phyloP scores from a whole-genome alignment of 352 stramenopile species.

The Globisporangium cylindrosporum region DNA sequence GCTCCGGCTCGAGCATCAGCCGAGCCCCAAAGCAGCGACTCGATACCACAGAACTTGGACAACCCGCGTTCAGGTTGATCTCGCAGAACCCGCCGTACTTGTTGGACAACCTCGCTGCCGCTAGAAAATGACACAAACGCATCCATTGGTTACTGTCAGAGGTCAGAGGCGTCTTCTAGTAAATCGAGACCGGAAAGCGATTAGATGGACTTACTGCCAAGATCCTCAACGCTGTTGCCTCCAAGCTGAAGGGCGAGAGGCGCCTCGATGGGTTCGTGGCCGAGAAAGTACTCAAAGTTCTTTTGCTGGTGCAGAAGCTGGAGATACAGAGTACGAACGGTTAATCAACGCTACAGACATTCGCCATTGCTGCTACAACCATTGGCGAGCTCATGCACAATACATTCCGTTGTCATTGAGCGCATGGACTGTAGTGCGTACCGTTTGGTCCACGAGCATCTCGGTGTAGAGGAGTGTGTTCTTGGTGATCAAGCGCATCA shows the following conservation, averaged over 20 bases:
- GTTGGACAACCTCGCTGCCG: constrained; percentile 71
- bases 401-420: neutral
- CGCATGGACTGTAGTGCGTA: constrained; percentile 33
- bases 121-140: neutral
- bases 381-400: neutral
- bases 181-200: neutral
- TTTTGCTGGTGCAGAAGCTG: constrained; percentile 82
- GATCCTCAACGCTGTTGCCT: constrained; percentile 84
- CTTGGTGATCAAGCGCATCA: constrained; percentile 93
- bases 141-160: neutral
- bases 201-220: constrained; percentile 47
- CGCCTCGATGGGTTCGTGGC: constrained; percentile 77
- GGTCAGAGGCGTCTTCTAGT: neutral
- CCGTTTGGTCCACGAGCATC: constrained; percentile 98
- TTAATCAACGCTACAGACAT: neutral
- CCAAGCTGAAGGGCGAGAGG: constrained; percentile 94
- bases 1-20: constrained; percentile 96
- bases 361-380: neutral
- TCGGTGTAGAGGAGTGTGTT: constrained; percentile 96
- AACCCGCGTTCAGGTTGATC: constrained; percentile 98
- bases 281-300: constrained; percentile 89
- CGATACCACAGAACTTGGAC: constrained; percentile 83
- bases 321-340: neutral
- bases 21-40: constrained; percentile 94
- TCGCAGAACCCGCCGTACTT: constrained; percentile 90